Evolutionary conservation across 192 early-diverging fungal species (phyloP), one percentile per base, ranked within the genome.

Genomic region (Chytriomyces sp.): DNA sequence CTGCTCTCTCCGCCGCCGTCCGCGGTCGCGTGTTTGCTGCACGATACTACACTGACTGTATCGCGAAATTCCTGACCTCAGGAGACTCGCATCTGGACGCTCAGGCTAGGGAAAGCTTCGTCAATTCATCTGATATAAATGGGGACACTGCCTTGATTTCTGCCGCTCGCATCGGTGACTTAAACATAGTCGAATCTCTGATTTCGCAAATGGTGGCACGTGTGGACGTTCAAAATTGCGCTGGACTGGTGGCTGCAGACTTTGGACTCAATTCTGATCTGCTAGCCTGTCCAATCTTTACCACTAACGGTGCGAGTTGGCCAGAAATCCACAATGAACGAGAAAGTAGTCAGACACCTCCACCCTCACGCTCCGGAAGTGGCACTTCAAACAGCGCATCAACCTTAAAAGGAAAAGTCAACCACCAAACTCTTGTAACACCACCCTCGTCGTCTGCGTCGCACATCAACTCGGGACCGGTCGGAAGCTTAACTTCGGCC

Each of bases 111-210:
- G 12, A 59, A 7, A 14, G 53, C 0, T 78, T 53, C 2, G 60
- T 94, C 19, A 84, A 94, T 75, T 60, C 82, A 28, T 81, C 89
- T 57, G 93, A 94, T 64, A 80, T 74, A 36, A 83, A 87, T 32
- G 91, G 92, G 12, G 85, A 88, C 66, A 98, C 96, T 6, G 91
- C 96, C 0, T 78, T 99, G 39, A 93, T 89, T 65, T 88, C 97
- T 61, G 87, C 91, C 4, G 94, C 94, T 49, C 80, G 93, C 8
- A 84, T 93, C 8, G 91, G 91, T 0, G 90, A 93, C 56, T 77
- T 91, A 39, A 89, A 90, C 60, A 81, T 95, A n/a, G 86, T 92
- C 55, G 93, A 95, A 52, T 73, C 68, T 58, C 69, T 88, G 28
- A 26, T 83, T 60, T 44, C 19, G 3, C 80, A 86, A 4, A 81